phyloP scores from a whole-genome alignment of 2,329 filamentous ascomycete genomes.

The Phialemoniopsis sp. region DNA sequence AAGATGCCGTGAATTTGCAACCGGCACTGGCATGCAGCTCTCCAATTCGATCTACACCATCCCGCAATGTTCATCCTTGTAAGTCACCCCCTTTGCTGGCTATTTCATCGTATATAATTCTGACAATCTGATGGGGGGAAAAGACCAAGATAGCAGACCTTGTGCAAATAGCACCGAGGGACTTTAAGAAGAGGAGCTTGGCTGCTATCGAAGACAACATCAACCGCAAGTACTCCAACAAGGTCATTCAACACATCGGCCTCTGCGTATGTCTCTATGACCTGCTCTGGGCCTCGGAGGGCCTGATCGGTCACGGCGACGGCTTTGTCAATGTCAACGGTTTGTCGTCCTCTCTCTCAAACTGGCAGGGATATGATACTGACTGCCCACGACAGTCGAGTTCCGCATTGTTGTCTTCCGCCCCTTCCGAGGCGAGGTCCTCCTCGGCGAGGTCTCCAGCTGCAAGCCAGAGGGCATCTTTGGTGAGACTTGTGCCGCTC shows the following conservation, averaged over 20 bases:
- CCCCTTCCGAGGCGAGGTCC: conserved; percentile 91
- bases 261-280: conserved; percentile 94
- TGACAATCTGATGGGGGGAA: no score
- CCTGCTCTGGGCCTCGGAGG: conserved; percentile 83
- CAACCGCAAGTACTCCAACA: conserved; percentile 95
- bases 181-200: conserved; percentile 79
- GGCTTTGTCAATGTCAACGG: conserved; percentile 93
- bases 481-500: conserved; percentile 35
- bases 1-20: no score
- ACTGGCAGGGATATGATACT: neutral
- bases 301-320: conserved; percentile 86
- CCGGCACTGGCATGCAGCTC: no score
- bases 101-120: no score
- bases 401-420: conserved; percentile 93
- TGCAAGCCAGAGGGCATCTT: conserved; percentile 70
- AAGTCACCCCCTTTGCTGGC: conserved; percentile 13
- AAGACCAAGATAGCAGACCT: conserved; percentile 93
- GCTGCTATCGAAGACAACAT: conserved; percentile 94
- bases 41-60: conserved; percentile 11
- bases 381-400: conserved; percentile 56
- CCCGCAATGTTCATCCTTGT: conserved; percentile 48
- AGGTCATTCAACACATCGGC: conserved; percentile 89
- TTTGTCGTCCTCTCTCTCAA: conserved; percentile 27
- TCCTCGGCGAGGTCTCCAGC: conserved; percentile 78
- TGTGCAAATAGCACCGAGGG: conserved; percentile 84